These are phyloP conservation scores for Neoboletus magnificus DNA, from an alignment of 768 basidiomycete genomes.

Conservation along the genomic window DNA sequence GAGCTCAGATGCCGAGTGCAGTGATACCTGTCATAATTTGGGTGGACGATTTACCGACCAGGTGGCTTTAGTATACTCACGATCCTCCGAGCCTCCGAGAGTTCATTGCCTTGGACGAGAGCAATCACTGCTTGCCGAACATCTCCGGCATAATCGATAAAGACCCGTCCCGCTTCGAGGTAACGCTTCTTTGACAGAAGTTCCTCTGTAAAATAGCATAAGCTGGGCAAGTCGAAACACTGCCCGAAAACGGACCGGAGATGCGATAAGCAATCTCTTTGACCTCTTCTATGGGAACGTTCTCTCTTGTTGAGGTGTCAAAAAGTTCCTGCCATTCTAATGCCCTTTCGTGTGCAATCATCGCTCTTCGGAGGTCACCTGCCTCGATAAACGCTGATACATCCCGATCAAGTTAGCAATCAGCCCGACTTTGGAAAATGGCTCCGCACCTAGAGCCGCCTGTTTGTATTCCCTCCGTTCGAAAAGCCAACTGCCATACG, in stretches of 20 bases:
- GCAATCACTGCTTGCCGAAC: constrained; percentile 71
- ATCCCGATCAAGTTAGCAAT: constrained; percentile 4
- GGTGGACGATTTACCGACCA: constrained; percentile 11
- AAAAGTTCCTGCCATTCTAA: constrained; percentile 92
- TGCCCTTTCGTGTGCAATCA: constrained; percentile 85
- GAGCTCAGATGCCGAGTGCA: constrained; percentile 56
- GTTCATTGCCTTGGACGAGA: constrained; percentile 75
- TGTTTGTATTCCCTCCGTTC: constrained; percentile 80
- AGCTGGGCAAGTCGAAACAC: background rate
- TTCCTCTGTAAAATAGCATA: constrained; percentile 54
- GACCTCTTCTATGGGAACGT: constrained; percentile 53
- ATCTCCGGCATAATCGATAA: constrained; percentile 81
- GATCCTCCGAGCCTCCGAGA: constrained; percentile 86
- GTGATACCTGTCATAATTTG: constrained; percentile 48
- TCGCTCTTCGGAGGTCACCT: constrained; percentile 60
- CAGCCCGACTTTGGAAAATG: background rate
- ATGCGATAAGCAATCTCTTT: constrained; percentile 68
- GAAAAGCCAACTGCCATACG: constrained; percentile 87
- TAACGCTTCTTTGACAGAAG: constrained; percentile 76
- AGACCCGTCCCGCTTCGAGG: constrained; percentile 75
- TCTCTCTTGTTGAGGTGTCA: constrained; percentile 60
- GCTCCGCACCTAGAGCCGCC: constrained; percentile 70
- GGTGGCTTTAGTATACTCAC: constrained; percentile 41
- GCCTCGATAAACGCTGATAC: constrained; percentile 72
- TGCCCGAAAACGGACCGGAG: constrained; percentile 53